phyloP scores from a whole-genome alignment of 2,329 filamentous ascomycete species.

The Diaporthe citrichinensis region DNA sequence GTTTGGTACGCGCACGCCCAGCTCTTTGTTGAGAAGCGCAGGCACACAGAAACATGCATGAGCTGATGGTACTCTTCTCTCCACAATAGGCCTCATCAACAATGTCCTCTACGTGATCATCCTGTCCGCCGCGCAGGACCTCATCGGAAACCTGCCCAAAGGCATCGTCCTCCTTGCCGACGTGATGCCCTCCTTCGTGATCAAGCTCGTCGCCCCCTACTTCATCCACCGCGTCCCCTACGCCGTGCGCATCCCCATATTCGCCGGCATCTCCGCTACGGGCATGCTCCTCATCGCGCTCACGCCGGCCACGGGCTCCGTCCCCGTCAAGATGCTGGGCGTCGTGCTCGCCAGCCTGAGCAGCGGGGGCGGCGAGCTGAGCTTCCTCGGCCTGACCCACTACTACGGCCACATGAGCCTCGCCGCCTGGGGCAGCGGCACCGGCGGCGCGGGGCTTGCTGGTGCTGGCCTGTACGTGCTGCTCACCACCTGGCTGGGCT shows the following conservation, averaged over 20 bases:
- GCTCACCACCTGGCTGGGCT: slow-evolving; percentile 83
- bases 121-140: slow-evolving; percentile 93
- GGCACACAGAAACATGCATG: slow-evolving; percentile 9
- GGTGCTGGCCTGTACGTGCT: slow-evolving; percentile 91
- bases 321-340: slow-evolving; percentile 83
- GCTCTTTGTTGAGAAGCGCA: neutral
- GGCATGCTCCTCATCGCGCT: slow-evolving; percentile 94
- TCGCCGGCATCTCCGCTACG: slow-evolving; percentile 80
- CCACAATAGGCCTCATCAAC: slow-evolving; percentile 82
- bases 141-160: slow-evolving; percentile 92
- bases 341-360: slow-evolving; percentile 88
- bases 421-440: slow-evolving; percentile 93
- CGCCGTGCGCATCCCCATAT: slow-evolving; percentile 77
- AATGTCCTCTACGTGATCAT: slow-evolving; percentile 99
- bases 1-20: slow-evolving; percentile 75
- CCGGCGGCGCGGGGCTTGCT: slow-evolving; percentile 87
- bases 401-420: slow-evolving; percentile 91
- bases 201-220: slow-evolving; percentile 91
- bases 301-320: slow-evolving; percentile 76
- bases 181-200: slow-evolving; percentile 89
- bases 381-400: slow-evolving; percentile 91
- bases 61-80: slow-evolving; percentile 2
- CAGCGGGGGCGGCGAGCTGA: slow-evolving; percentile 89
- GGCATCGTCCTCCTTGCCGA: slow-evolving; percentile 93
- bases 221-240: slow-evolving; percentile 93